phyloP scores from a whole-genome alignment of 805 yeast genomes.

The Suhomyces pyralidae region DNA sequence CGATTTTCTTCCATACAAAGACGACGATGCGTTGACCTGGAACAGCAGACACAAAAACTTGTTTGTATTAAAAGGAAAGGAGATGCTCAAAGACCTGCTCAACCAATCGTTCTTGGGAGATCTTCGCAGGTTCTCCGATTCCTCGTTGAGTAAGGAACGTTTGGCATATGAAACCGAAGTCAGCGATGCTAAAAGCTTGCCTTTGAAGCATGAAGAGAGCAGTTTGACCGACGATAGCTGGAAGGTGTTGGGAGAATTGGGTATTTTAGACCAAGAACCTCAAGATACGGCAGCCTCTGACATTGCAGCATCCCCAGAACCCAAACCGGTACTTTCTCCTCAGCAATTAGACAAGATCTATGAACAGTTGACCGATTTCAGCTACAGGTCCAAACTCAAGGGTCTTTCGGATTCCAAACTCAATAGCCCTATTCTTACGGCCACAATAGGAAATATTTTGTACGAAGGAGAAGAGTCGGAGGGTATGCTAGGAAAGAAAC shows the following conservation, averaged over 20 bases:
- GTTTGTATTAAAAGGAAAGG: constrained; percentile 1
- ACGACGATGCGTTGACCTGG: constrained; percentile 35
- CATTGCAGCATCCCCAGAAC: not conserved
- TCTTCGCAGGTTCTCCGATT: constrained; percentile 15
- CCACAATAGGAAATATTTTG: constrained; percentile 40
- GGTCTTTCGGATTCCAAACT: constrained; percentile 19
- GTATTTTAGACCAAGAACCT: constrained; percentile 8
- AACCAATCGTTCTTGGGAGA: constrained; percentile 6
- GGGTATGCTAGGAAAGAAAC: constrained; percentile 8
- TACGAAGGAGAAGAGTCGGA: constrained; percentile 16
- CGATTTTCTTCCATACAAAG: constrained; percentile 24
- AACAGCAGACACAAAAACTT: constrained; percentile 16
- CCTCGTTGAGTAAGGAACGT: constrained; percentile 9
- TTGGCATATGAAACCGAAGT: constrained; percentile 12
- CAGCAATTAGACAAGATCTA: constrained; percentile 21
- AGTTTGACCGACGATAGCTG: constrained; percentile 13
- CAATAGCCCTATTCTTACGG: constrained; percentile 30
- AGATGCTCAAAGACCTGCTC: not conserved
- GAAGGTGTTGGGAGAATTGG: constrained; percentile 17
- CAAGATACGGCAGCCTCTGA: constrained; percentile 1
- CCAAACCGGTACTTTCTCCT: constrained; percentile 4
- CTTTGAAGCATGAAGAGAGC: constrained; percentile 5
- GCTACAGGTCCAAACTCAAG: constrained; percentile 17
- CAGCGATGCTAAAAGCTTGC: constrained; percentile 14
- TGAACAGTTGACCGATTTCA: constrained; percentile 22